These are phyloP conservation scores for Podaxis sp. DNA, from an alignment of 768 basidiomycete genomes.

Conservation along the genomic window DNA sequence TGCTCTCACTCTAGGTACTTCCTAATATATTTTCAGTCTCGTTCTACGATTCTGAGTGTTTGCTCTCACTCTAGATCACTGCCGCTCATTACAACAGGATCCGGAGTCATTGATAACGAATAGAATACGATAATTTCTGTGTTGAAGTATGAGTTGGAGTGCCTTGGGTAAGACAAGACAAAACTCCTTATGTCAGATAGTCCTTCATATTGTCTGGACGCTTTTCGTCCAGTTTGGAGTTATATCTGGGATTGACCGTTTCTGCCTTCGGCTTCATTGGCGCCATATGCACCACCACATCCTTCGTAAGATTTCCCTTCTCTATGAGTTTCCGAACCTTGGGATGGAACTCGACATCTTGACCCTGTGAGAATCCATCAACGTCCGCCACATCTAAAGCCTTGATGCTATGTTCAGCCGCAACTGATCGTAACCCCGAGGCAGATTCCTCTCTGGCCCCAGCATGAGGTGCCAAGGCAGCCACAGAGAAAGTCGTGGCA, in stretches of 20 bases:
- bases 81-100: no score
- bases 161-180: no score
- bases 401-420: background rate
- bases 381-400: background rate
- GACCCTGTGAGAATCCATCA: background rate
- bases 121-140: slow-evolving; percentile 23
- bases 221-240: slow-evolving; percentile 5
- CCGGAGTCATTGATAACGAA: slow-evolving; percentile 28
- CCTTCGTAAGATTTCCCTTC: background rate
- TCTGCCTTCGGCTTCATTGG: background rate
- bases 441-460: background rate
- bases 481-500: no score
- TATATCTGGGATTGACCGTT: slow-evolving; percentile 7
- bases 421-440: background rate
- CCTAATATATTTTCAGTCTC: no score
- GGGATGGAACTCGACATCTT: slow-evolving; percentile 1
- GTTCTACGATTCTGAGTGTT: no score
- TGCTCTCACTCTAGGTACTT: no score
- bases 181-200: slow-evolving; percentile 11
- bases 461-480: no score
- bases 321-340: background rate
- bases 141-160: background rate
- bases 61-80: no score
- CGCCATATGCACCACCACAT: background rate
- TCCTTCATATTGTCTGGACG: slow-evolving; percentile 12